A percentile compares a stretch with the other conserved stretches of the same genome.
Conservation (phyloP, 345 rosid genomes). For the Salix exigua region DNA sequence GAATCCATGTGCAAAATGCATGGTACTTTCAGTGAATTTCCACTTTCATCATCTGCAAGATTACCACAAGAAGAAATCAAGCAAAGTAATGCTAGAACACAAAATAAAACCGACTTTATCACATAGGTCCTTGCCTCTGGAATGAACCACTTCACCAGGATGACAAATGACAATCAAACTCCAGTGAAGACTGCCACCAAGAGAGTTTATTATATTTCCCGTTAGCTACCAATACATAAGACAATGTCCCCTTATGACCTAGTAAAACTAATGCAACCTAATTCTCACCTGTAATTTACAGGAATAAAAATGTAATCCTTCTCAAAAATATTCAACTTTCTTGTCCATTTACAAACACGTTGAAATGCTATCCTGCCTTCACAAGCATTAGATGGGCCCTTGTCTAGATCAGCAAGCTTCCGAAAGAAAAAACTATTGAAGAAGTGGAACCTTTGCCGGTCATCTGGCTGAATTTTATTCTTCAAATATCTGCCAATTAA, state of each 20-base stretch:
- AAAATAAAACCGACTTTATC: slow-evolving; percentile 17
- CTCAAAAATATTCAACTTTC: slow-evolving; percentile 78
- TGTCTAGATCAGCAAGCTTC: slow-evolving; percentile 95
- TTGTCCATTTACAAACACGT: slow-evolving; percentile 95
- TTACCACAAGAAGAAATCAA: slow-evolving; percentile 8
- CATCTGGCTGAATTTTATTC: slow-evolving; percentile 60
- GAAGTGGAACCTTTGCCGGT: slow-evolving; percentile 65
- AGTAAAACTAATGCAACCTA: not conserved
- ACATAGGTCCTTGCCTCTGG: slow-evolving; percentile 35
- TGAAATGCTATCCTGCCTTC: slow-evolving; percentile 89
- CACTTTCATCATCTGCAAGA: slow-evolving; percentile 52
- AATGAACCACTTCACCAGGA: slow-evolving; percentile 69
- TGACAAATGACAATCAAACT: slow-evolving; percentile 92
- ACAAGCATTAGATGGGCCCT: slow-evolving; percentile 73
- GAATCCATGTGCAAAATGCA: slow-evolving; percentile 99
- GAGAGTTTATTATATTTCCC: slow-evolving; percentile 9
- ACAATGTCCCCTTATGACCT: slow-evolving; percentile 39
- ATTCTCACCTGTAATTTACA: slow-evolving; percentile 70
- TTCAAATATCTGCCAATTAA: slow-evolving; percentile 61
- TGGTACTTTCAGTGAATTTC: slow-evolving; percentile 54
- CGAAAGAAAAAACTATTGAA: slow-evolving; percentile 97
- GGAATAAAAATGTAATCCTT: slow-evolving; percentile 92
- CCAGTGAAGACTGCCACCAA: slow-evolving; percentile 82
- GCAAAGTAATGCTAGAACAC: not conserved
- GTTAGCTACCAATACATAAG: slow-evolving; percentile 8